Percentiles rank a stretch among this genome's conserved stretches.
Conservation (phyloP, 345 rosid species). For the Bretschneidera sinensis region DNA sequence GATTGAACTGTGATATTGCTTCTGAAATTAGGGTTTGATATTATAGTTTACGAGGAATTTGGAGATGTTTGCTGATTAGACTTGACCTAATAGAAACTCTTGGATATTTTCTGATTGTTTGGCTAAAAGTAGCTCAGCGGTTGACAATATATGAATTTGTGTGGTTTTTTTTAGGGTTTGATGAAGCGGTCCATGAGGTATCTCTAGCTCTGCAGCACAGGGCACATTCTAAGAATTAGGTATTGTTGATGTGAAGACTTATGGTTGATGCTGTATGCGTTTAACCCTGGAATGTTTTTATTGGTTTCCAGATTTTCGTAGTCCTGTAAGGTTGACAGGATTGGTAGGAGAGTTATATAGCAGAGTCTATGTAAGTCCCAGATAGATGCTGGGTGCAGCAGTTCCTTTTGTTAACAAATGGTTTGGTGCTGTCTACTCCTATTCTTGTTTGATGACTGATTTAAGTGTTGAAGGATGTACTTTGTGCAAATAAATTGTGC, state of each 20-base stretch:
- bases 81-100: neutral
- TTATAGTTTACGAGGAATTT: neutral
- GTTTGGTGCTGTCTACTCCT: slow-evolving; percentile 19
- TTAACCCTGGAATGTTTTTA: slow-evolving; percentile 30
- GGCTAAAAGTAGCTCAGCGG: neutral
- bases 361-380: slow-evolving; percentile 20
- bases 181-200: slow-evolving; percentile 11
- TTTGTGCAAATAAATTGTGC: slow-evolving; percentile 12
- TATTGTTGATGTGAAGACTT: slow-evolving; percentile 26
- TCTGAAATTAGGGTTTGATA: neutral
- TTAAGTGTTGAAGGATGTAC: slow-evolving; percentile 24
- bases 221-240: slow-evolving; percentile 17
- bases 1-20: neutral
- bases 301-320: slow-evolving; percentile 27
- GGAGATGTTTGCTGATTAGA: no score
- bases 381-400: slow-evolving; percentile 21
- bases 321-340: slow-evolving; percentile 32
- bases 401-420: slow-evolving; percentile 23
- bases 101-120: neutral
- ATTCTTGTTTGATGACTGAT: slow-evolving; percentile 14
- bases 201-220: slow-evolving; percentile 7
- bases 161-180: slow-evolving; percentile 21
- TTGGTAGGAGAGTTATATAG: slow-evolving; percentile 23
- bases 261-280: slow-evolving; percentile 26
- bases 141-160: slow-evolving; percentile 4